Percentiles rank a stretch among this genome's conserved stretches.
Evolutionary conservation across 768 basidiomycete species (phyloP).

Genomic region (Agaricus bisporus): DNA sequence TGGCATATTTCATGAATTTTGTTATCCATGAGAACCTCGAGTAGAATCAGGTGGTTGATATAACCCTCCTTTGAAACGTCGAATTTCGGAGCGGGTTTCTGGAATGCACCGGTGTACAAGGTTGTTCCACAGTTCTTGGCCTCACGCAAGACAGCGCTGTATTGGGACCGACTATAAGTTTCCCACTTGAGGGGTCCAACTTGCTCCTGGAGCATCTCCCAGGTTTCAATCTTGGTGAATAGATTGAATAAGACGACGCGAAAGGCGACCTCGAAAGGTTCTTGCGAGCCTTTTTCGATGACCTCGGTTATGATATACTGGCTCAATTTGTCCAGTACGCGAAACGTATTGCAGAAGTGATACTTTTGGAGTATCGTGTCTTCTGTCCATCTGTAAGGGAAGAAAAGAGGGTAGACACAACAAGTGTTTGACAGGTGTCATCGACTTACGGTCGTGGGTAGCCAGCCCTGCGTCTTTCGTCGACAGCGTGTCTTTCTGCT

Average conservation of each 20-base stretch:
- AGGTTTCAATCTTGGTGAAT: constrained; percentile 70
- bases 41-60: constrained; percentile 58
- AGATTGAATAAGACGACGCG: constrained; percentile 65
- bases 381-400: constrained; percentile 53
- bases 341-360: constrained; percentile 71
- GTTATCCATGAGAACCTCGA: constrained; percentile 54
- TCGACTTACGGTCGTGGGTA: constrained; percentile 38
- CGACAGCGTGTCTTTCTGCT: constrained; percentile 51
- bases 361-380: constrained; percentile 51
- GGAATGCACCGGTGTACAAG: constrained; percentile 71
- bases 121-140: constrained; percentile 29
- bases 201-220: constrained; percentile 47
- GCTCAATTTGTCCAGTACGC: constrained; percentile 62
- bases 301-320: constrained; percentile 69
- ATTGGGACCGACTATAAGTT: constrained; percentile 45
- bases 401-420: not conserved
- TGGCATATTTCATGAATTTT: constrained; percentile 44
- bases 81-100: constrained; percentile 61
- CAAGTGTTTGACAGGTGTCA: constrained; percentile 4
- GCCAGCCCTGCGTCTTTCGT: constrained; percentile 47
- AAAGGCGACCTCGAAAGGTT: constrained; percentile 58
- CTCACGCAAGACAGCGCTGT: constrained; percentile 43
- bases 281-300: constrained; percentile 60
- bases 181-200: constrained; percentile 60
- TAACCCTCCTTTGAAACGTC: constrained; percentile 35